phyloP scores from a whole-genome alignment of 257 asterid species.

The Nicotiana tomentosiformis region DNA sequence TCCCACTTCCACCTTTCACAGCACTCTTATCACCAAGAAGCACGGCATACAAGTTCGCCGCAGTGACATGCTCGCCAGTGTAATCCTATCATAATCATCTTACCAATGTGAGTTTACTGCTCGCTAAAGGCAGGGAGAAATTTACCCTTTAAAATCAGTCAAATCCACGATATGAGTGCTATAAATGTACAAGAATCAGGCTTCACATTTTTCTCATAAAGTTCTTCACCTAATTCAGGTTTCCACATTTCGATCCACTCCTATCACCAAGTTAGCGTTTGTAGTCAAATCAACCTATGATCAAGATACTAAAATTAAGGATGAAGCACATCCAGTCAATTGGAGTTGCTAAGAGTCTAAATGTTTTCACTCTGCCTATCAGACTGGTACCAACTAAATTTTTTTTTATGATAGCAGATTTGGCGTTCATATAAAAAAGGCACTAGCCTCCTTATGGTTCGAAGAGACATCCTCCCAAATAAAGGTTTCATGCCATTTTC shows the following conservation, averaged over 20 bases:
- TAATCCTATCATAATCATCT: conserved; percentile 48
- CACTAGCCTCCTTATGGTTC: background rate
- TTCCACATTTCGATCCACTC: background rate
- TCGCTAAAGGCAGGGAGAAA: background rate
- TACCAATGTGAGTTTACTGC: background rate
- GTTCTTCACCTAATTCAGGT: background rate
- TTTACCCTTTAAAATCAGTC: background rate
- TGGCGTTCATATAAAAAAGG: background rate
- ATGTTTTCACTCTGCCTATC: background rate
- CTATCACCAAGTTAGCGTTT: background rate
- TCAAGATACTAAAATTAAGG: background rate
- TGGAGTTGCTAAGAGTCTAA: background rate
- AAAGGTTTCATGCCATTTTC: background rate
- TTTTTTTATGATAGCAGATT: background rate
- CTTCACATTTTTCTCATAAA: background rate
- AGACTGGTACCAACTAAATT: background rate
- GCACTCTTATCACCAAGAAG: conserved; percentile 63
- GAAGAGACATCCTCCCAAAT: background rate
- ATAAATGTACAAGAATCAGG: background rate
- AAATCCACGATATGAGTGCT: background rate
- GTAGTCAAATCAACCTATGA: background rate
- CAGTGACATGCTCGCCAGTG: conserved; percentile 58
- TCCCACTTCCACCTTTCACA: conserved; percentile 72
- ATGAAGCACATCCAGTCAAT: background rate
- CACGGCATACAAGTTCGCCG: conserved; percentile 64